Conservation (phyloP, 108 stramenopile genomes). For the Skeletonema grethae region DNA sequence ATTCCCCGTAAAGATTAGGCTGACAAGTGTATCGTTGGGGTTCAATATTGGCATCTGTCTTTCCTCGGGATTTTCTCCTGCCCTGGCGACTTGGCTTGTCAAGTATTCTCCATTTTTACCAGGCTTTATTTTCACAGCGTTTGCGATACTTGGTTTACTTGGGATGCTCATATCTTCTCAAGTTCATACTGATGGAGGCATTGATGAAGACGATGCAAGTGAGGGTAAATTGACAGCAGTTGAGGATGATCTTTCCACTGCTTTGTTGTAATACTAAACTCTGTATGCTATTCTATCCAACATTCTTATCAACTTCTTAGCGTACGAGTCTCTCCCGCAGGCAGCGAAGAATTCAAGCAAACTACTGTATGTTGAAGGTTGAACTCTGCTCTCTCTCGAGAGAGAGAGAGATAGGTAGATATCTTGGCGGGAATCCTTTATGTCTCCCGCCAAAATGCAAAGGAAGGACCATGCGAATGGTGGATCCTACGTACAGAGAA, state of each 20-base stretch:
- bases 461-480: no score
- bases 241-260: background rate
- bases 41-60: slow-evolving; percentile 41
- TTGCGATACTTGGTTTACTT: slow-evolving; percentile 12
- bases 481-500: no score
- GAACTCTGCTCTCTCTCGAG: no score
- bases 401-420: no score
- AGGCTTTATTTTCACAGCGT: slow-evolving; percentile 22
- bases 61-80: slow-evolving; percentile 38
- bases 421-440: no score
- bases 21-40: slow-evolving; percentile 44
- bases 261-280: background rate
- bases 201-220: slow-evolving; percentile 10
- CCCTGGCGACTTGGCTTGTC: slow-evolving; percentile 44
- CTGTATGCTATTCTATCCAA: no score
- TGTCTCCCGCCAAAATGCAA: no score
- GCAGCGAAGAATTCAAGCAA: no score
- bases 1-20: slow-evolving; percentile 30
- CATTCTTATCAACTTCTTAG: no score
- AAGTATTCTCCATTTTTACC: slow-evolving; percentile 7
- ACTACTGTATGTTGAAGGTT: no score
- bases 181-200: slow-evolving; percentile 13
- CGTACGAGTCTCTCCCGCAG: no score
- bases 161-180: slow-evolving; percentile 29
- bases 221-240: background rate